Evolutionary conservation across 257 asterid species (phyloP), one percentile per base, ranked within the genome.

Genomic region (Solanum medicagineum): DNA sequence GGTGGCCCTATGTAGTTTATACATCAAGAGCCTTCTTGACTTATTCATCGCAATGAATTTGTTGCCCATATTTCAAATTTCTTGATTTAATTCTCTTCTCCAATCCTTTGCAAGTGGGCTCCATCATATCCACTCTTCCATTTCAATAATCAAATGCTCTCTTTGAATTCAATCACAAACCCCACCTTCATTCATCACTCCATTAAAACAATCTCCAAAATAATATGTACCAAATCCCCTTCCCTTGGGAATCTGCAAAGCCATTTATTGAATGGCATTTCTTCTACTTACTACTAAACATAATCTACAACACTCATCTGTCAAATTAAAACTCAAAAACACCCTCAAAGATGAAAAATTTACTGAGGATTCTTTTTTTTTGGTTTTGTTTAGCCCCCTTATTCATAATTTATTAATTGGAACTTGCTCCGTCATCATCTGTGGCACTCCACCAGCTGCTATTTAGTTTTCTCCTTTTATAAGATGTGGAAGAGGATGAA

Each of bases 161-260:
- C 91, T 86, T 91, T 88, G 92, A 93, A 92, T 86, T 89, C 93
- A 85, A 81, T 87, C 93, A 85, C 49, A 79, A 53, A 79, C 91
- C 83, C 89, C 92, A 87, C 89, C 89, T 83, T 54, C 81, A 44
- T 85, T 81, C 85, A 87, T 84, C 81, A 87, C 92, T 87, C 93
- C 95, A 93, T 60, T 80, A 83, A 83, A 85, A 87, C 82, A 80
- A 60, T 65, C 57, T 44, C 92, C 86, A 88, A 90, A 85, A 88
- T 66, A 85, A 81, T 85, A 90, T 93, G 93, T 93, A 90, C 97
- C 91, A 90, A 88, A 89, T 80, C 93, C 93, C 93, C 85, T 85
- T 87, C 92, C 94, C 93, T 90, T 81, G 98, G 99, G 98, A 97
- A 97, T 94, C 93, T 73, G 98, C 97, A 90, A 90, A 87, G 85